Evolutionary conservation across 805 yeast species (phyloP), one percentile per base, ranked within the genome.

Genomic region (Wickerhamia fluorescens): DNA sequence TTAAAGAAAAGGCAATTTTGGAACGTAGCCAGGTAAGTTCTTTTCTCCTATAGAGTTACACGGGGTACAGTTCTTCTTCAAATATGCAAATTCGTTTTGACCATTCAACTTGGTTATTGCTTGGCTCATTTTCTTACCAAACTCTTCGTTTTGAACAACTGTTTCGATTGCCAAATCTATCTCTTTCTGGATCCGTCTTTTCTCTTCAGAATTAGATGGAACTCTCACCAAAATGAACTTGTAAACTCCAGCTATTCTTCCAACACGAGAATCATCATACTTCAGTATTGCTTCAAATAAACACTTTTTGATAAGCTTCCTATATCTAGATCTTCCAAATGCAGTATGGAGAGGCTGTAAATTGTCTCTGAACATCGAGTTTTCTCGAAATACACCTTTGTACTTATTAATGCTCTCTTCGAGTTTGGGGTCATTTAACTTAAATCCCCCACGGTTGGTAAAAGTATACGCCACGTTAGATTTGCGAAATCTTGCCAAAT

Each of bases 401-500:
- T 62, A 63, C 3, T 24, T 20, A 13, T 24, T 30, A 16, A 56
- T 29, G 8, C 29, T 31, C 3, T 35, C 36, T 20, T 44, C 56
- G 11, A 61, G 44, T 2, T 12, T 20, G 1, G 34, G 13, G 35
- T 49, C 47, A 33, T 62, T 62, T 17, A 60, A 36, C 6, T 41
- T 40, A 22, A 32, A 46, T 3, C 56, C 46, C 3, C 51, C 49
- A n/a, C 29, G 37, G 31, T 56, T 51, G 23, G 55, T 47, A 38
- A 56, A 54, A 3, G 53, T 51, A 29, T 53, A 51, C 8, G 68
- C 61, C 20, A 63, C 41, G 29, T 52, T 58, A 7, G 68, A 60
- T 36, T 62, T 62, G 22, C 68, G 45, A 23, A 42, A 45, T 23
- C 27, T n/a, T 9, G 54, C 38, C 5, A 56, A 24, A 24, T 38